Evolutionary conservation across 306 rosid genomes (phyloP).

Genomic region (Pachyrhizus erosus): DNA sequence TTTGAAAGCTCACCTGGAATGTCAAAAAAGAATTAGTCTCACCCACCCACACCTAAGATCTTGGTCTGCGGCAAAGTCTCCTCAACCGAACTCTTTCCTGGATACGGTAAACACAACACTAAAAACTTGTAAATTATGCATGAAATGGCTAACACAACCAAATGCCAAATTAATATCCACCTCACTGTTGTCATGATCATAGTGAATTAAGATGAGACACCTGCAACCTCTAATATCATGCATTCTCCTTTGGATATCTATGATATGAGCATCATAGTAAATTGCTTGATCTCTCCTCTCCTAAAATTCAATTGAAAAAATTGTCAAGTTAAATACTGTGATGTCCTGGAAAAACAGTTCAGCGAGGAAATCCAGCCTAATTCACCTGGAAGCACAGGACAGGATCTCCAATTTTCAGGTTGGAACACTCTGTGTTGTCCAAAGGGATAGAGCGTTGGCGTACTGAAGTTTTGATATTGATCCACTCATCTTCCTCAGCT

Average conservation of each 20-base stretch:
- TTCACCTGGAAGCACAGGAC: constrained; percentile 94
- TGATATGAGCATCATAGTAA: constrained; percentile 81
- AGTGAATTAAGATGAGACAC: constrained; percentile 77
- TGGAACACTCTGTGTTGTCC: constrained; percentile 73
- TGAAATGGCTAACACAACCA: not conserved
- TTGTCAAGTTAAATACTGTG: constrained; percentile 30
- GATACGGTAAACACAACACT: not conserved
- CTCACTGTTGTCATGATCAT: constrained; percentile 81
- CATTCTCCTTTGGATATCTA: constrained; percentile 81
- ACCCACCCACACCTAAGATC: constrained; percentile 31
- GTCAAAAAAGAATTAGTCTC: constrained; percentile 14
- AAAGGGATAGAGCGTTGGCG: constrained; percentile 88
- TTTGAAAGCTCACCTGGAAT: not conserved
- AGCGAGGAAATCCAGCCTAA: constrained; percentile 23
- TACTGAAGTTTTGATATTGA: constrained; percentile 66
- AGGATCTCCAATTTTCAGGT: constrained; percentile 72
- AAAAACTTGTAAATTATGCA: not conserved
- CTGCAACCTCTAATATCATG: constrained; percentile 98
- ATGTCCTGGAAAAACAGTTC: not conserved
- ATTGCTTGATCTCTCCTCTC: constrained; percentile 90
- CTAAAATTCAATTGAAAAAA: constrained; percentile 48
- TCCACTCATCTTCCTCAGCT: constrained; percentile 95
- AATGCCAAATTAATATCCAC: constrained; percentile 49
- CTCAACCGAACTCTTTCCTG: constrained; percentile 88
- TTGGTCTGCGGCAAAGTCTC: constrained; percentile 78